Evolutionary conservation across 2,329 filamentous ascomycete species (phyloP).

Genomic region (Cercospora sesami): DNA sequence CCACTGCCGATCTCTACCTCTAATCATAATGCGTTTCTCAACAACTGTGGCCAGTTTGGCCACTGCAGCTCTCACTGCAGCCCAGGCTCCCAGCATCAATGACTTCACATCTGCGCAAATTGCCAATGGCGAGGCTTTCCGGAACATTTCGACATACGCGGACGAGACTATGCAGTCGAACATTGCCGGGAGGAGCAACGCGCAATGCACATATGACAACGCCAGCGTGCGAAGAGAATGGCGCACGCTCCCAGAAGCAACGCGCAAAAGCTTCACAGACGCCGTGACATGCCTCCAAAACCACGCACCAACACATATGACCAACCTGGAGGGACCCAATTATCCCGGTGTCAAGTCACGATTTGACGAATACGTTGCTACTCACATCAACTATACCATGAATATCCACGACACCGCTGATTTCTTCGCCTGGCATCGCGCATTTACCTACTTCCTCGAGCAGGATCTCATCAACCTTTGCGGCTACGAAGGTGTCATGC

Average conservation of each 20-base stretch:
- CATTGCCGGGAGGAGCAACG: constrained; percentile 26
- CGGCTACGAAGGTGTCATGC: constrained; percentile 44
- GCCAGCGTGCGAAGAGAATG: constrained; percentile 34
- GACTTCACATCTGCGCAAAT: constrained; percentile 34
- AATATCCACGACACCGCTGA: constrained; percentile 38
- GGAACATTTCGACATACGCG: constrained; percentile 34
- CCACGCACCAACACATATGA: constrained; percentile 33
- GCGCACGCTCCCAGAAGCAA: constrained; percentile 30
- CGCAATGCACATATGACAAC: constrained; percentile 35
- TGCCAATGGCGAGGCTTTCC: constrained; percentile 33
- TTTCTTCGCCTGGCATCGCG: constrained; percentile 46
- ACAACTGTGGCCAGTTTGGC: constrained; percentile 14
- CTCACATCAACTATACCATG: constrained; percentile 39
- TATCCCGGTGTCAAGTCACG: constrained; percentile 37
- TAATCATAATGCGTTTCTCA: constrained; percentile 25
- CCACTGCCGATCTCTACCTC: constrained; percentile 5
- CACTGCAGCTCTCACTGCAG: constrained; percentile 26
- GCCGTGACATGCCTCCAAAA: constrained; percentile 36
- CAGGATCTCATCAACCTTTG: constrained; percentile 46
- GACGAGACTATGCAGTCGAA: constrained; percentile 34
- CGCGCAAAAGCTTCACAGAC: constrained; percentile 37
- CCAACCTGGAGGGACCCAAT: constrained; percentile 26
- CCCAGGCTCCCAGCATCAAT: constrained; percentile 28
- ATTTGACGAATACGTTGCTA: constrained; percentile 38
- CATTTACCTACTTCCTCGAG: constrained; percentile 48